Evolutionary conservation across 306 rosid species (phyloP), one percentile per base, ranked within the genome.

Genomic region (Abrus precatorius): DNA sequence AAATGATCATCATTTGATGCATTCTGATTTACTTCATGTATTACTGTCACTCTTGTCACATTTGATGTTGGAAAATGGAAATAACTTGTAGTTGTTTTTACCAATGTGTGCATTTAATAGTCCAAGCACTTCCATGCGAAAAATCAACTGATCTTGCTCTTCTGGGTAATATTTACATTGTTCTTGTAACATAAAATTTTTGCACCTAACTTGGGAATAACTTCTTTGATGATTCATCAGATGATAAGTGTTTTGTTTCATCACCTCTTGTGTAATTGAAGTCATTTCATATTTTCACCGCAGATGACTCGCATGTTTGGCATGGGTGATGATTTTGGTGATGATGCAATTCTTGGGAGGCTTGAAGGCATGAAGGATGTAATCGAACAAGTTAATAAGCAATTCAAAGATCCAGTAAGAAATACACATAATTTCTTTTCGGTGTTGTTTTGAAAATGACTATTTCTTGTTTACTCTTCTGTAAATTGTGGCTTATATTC

Each of bases 271-370:
- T 48, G 54, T 72, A 48, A 60, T 68, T 32, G 59, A 41, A 61
- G 33, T 54, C 43, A 34, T 47, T 61, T 69, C 80, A 5, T 65
- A 57, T 50, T 75, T 43, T 61, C 33, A 61, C 56, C 65, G 47
- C 90, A 96, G 99, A 87, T 93, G 95, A 89, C 99, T 75, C 89
- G 91, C 69, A 86, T 96, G 77, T 90, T 96, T 92, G 99, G 99
- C 57, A 87, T 96, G 79, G 99, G 89, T 60, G 99, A 93, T 3
- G 98, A 96, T 73, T 93, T 92, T 84, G 97, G 94, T 44, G 99
- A 96, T 84, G 99, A 96, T 81, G 98, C 97, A 57, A 82, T 96
- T 62, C 81, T 96, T 62, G 99, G 99, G 87, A 90, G 59, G 94
- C 91, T 96, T 27, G 98, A 93, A 85, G 93, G 98, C 86, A 93